phyloP scores from a whole-genome alignment of 345 rosid species.

The Salix suchowensis region DNA sequence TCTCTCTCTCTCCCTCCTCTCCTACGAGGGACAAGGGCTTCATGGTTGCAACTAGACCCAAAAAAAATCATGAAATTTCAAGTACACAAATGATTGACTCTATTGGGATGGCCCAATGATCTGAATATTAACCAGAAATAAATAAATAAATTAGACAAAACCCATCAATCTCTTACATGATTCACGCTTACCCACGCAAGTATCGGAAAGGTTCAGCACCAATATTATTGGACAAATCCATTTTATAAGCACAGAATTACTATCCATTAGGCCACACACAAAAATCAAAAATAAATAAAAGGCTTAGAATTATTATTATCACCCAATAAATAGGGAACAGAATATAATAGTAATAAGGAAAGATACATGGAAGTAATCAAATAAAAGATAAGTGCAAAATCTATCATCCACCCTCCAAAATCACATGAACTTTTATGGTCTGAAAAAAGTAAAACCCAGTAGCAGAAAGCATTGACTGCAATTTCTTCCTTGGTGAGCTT shows the following conservation, averaged over 20 bases:
- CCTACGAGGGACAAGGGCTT: neutral
- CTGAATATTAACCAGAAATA: neutral
- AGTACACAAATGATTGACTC: neutral
- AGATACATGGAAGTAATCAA: neutral
- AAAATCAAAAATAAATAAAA: neutral
- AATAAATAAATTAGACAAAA: neutral
- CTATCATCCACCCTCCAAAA: neutral
- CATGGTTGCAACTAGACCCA: neutral
- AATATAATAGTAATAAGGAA: neutral
- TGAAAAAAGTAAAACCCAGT: neutral
- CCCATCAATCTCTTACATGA: neutral
- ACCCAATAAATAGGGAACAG: neutral
- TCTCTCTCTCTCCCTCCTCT: slow-evolving; percentile 19
- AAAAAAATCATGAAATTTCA: neutral
- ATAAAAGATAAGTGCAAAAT: neutral
- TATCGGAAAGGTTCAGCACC: no score
- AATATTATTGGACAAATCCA: neutral
- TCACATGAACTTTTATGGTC: neutral
- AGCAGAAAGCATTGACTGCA: neutral
- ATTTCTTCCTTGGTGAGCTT: slow-evolving; percentile 1
- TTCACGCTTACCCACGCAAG: no score
- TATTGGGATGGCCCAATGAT: neutral
- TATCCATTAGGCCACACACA: neutral
- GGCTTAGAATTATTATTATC: neutral
- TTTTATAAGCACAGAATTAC: neutral